Conservation (phyloP, 805 yeast genomes). For the Schizosaccharomyces octosporus region DNA sequence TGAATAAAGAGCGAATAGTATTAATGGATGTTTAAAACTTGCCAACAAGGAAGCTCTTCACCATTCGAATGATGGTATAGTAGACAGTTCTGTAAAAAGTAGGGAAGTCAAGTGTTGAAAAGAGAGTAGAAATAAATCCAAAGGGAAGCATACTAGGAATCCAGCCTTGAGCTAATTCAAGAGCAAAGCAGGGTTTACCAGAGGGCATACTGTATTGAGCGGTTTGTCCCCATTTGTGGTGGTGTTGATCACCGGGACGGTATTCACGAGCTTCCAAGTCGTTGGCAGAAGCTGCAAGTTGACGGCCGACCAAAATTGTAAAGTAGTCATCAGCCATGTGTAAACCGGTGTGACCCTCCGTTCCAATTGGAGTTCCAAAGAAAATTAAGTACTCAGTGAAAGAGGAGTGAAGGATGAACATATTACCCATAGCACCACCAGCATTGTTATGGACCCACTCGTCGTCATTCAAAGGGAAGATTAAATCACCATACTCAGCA, state of each 20-base stretch:
- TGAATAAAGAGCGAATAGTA: background rate
- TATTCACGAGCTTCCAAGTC: conserved; percentile 19
- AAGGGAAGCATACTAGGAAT: conserved; percentile 94
- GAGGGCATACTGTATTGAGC: conserved; percentile 74
- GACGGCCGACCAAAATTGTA: conserved; percentile 63
- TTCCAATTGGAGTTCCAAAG: conserved; percentile 82
- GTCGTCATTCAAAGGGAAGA: conserved; percentile 46
- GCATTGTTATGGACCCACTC: conserved; percentile 96
- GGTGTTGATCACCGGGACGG: conserved; percentile 70
- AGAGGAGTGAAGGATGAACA: conserved; percentile 88
- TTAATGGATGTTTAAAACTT: conserved; percentile 27
- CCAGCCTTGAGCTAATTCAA: conserved; percentile 92
- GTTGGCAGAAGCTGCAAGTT: conserved; percentile 24
- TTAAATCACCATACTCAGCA: conserved; percentile 41
- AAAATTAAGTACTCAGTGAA: conserved; percentile 75
- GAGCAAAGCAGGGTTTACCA: conserved; percentile 44
- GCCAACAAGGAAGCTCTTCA: conserved; percentile 35
- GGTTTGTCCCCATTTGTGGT: conserved; percentile 40
- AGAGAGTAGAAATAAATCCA: conserved; percentile 59
- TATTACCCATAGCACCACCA: conserved; percentile 88
- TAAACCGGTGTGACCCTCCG: conserved; percentile 88
- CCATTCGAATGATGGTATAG: conserved; percentile 61
- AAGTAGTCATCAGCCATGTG: conserved; percentile 96
- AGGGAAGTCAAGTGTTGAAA: conserved; percentile 56
- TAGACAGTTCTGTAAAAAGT: conserved; percentile 45